phyloP scores from a whole-genome alignment of 1,139 yeast species.

The Yamadazyma taylorii region DNA sequence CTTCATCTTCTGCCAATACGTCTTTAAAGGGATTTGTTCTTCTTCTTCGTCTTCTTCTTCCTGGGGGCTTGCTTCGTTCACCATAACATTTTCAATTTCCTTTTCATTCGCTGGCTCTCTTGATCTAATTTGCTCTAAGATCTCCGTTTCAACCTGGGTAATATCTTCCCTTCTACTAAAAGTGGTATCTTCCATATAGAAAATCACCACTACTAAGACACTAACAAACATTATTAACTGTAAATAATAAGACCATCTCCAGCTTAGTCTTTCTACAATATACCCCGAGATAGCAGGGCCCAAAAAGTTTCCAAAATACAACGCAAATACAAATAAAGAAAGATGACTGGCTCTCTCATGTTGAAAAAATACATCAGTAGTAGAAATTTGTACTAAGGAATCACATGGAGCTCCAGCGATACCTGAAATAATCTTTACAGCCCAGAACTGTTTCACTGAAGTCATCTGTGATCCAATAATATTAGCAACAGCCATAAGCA shows the following conservation, averaged over 20 bases:
- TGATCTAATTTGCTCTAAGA: conserved; percentile 24
- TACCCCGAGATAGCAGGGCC: conserved; percentile 50
- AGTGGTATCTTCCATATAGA: conserved; percentile 48
- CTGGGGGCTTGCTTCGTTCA: not conserved
- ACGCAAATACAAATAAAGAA: conserved; percentile 39
- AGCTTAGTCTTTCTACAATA: conserved; percentile 35
- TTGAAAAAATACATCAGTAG: conserved; percentile 48
- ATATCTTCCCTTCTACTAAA: conserved; percentile 24
- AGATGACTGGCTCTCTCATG: conserved; percentile 48
- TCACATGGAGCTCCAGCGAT: conserved; percentile 52
- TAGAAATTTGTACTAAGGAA: conserved; percentile 48
- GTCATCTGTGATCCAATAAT: conserved; percentile 35
- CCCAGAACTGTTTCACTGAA: conserved; percentile 27
- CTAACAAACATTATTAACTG: conserved; percentile 50
- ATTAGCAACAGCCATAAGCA: conserved; percentile 33
- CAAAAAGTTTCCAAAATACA: conserved; percentile 45
- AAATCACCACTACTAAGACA: conserved; percentile 40
- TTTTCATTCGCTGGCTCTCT: conserved; percentile 10
- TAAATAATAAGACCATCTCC: conserved; percentile 50
- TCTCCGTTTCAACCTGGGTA: conserved; percentile 17
- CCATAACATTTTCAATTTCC: not conserved
- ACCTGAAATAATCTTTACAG: conserved; percentile 35
- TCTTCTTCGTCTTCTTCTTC: conserved; percentile 1
- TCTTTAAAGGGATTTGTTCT: conserved; percentile 22
- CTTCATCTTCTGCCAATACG: conserved; percentile 34